These are phyloP conservation scores for Euphorbia tirucalli DNA, from an alignment of 345 rosid species.

Conservation along the genomic window DNA sequence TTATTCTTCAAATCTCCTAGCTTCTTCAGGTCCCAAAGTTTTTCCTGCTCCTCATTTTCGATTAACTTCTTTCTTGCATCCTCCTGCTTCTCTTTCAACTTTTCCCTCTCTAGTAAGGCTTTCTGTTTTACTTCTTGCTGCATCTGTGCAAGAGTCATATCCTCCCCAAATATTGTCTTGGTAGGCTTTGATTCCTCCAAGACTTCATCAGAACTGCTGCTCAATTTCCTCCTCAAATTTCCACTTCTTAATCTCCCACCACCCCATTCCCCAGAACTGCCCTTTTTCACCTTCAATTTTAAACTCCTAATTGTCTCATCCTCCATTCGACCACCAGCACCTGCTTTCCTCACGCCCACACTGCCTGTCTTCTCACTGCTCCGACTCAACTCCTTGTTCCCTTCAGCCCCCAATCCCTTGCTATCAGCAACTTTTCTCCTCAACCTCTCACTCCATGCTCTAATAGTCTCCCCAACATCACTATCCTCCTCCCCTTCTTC, in stretches of 20 bases:
- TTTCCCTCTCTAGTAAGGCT: constrained; percentile 29
- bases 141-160: constrained; percentile 77
- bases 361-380: constrained; percentile 11
- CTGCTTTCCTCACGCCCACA: constrained; percentile 25
- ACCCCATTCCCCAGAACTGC: constrained; percentile 24
- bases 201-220: constrained; percentile 33
- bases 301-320: not conserved
- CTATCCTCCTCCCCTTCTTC: constrained; percentile 29
- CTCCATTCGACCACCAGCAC: constrained; percentile 20
- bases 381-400: not conserved
- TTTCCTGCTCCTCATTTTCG: constrained; percentile 22
- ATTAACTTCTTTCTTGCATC: not conserved
- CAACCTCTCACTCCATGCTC: constrained; percentile 32
- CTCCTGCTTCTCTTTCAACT: constrained; percentile 24
- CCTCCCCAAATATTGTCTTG: constrained; percentile 40
- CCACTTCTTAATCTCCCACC: constrained; percentile 48
- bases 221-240: constrained; percentile 36
- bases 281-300: not conserved
- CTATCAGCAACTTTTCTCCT: constrained; percentile 19
- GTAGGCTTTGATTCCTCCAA: constrained; percentile 33
- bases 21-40: constrained; percentile 12
- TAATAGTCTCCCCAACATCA: constrained; percentile 24
- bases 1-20: constrained; percentile 23
- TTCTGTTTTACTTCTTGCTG: constrained; percentile 47
- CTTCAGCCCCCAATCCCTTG: constrained; percentile 1